These are phyloP conservation scores for Heliamphora exappendiculata DNA, from an alignment of 148 eudicot species.

Conservation along the genomic window DNA sequence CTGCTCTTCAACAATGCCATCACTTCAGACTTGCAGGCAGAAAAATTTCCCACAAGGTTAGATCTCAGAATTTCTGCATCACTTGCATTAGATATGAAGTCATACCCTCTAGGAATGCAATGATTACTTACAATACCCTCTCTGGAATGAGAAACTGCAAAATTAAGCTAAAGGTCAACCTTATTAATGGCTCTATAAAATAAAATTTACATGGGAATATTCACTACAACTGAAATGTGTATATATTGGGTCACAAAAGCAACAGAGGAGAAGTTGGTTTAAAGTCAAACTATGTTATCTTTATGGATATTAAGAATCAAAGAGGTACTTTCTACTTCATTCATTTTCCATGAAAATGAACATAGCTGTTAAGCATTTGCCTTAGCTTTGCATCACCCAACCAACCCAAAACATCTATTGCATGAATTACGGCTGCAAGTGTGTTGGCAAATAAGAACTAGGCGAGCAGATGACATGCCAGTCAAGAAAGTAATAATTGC, in stretches of 20 bases:
- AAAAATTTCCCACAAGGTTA: conserved; percentile 29
- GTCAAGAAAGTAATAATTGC: neutral
- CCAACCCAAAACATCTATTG: neutral
- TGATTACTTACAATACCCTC: conserved; percentile 22
- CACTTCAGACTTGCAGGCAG: conserved; percentile 35
- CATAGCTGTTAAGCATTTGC: neutral
- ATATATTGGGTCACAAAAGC: neutral
- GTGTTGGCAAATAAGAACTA: neutral
- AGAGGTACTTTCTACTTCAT: neutral
- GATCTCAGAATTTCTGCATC: conserved; percentile 16
- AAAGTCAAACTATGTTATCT: neutral
- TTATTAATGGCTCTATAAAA: neutral
- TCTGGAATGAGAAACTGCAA: conserved; percentile 20
- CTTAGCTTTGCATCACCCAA: neutral
- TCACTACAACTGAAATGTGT: neutral
- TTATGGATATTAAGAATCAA: neutral
- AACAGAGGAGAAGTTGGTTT: neutral
- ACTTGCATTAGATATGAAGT: conserved; percentile 21
- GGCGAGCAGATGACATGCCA: neutral
- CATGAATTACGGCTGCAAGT: neutral
- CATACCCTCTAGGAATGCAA: conserved; percentile 35
- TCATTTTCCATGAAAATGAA: neutral
- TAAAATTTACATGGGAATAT: neutral
- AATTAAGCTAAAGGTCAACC: neutral
- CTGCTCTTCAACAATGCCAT: conserved; percentile 21